Base-by-base conservation (phyloP, 2,329 filamentous ascomycete genomes). In the Colletotrichum horii region DNA sequence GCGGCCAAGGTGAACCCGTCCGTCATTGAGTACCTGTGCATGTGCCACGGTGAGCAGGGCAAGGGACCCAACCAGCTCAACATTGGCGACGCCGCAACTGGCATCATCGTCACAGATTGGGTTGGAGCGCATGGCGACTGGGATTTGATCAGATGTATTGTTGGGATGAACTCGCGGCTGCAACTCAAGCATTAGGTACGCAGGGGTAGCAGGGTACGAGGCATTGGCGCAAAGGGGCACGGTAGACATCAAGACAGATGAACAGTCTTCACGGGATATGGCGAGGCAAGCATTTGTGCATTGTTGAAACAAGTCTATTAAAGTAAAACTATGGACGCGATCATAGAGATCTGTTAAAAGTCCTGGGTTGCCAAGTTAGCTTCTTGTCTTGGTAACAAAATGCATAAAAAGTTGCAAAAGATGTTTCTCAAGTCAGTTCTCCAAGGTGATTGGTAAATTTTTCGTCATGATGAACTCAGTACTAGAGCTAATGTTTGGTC, bases 81-180 rank as follows among this genome's bases (percentile, higher is more conserved):
- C 61, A 87, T 93, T 38, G 93, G 94, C 2, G 93, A 95, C 80
- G 96, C 94, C 32, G 90, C 92, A 8, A 97, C 96, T 2, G 97
- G 97, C 6, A 92, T 98, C 75, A 93, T 98, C 60, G 94, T 98
- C 30, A 97, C 94, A 77, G 97, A 99, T 84, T 98, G 95, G 95
- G 96, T 98, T 66, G 97, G 97, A 4, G 88, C 93, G 76, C 89
- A 93, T 77, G 96, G 93, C 1, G 94, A 98, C 84, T 99, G 96
- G 96, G 96, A 98, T 85, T 85, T 98, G 70, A 91, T 97, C 43
- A 91, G 93, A 78, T 94, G 95, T 84, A 93, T 98, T 80, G 93
- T 98, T 8, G 96, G 95, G 8, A 96, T 98, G 95, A 99, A 99
- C 83, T 91, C 94, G 28, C 93, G 88, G 77, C 80, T 93, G 76